A percentile compares a stretch with the other conserved stretches of the same genome.
Conservation (phyloP, 352 stramenopile genomes). For the Phytopythium montanum region DNA sequence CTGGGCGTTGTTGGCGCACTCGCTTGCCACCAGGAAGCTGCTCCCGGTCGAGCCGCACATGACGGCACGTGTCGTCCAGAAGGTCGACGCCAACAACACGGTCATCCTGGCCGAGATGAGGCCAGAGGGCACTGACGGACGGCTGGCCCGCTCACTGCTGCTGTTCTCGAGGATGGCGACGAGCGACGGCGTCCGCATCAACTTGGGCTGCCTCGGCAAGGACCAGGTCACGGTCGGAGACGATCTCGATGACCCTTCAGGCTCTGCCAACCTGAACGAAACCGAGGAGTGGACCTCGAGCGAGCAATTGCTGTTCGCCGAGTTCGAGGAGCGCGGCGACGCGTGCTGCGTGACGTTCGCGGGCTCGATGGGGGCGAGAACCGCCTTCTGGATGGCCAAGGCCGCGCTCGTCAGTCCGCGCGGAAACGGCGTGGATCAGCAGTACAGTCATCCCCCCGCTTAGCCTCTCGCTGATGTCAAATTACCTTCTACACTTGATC, state of each 20-base stretch:
- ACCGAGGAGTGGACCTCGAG: slow-evolving; percentile 1
- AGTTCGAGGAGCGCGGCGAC: slow-evolving; percentile 3
- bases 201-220: background rate
- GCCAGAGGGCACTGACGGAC: background rate
- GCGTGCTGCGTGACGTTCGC: background rate
- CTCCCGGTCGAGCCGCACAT: slow-evolving; percentile 16
- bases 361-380: background rate
- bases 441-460: too few relatives aligned
- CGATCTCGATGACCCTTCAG: background rate
- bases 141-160: background rate
- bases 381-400: slow-evolving; percentile 9
- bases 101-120: slow-evolving; percentile 17
- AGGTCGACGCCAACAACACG: slow-evolving; percentile 23
- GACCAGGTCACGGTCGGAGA: background rate
- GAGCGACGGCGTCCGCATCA: background rate
- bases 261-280: background rate
- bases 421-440: background rate
- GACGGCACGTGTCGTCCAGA: slow-evolving; percentile 23
- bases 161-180: background rate
- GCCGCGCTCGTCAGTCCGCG: slow-evolving; percentile 1
- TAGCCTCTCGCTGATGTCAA: too few relatives aligned
- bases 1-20: slow-evolving; percentile 23
- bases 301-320: background rate
- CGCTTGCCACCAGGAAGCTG: slow-evolving; percentile 18
- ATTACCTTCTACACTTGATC: too few relatives aligned